A percentile compares a stretch with the other conserved stretches of the same genome.
These are phyloP conservation scores for Xerocomus potaroensis DNA, from an alignment of 768 basidiomycete species.

Conservation along the genomic window DNA sequence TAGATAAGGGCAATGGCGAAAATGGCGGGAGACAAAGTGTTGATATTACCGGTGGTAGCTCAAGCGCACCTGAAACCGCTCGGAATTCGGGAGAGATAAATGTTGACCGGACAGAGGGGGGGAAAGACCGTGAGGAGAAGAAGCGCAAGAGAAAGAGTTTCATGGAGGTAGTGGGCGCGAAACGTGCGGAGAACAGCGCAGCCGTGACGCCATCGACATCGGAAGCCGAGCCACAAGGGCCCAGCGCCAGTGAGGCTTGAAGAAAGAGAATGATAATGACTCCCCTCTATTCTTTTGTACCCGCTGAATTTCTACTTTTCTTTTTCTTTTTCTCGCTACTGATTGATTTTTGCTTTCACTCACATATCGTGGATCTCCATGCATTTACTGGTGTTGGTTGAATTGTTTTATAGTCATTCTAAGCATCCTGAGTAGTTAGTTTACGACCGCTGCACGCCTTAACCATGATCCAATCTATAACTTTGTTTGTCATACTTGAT, in stretches of 20 bases:
- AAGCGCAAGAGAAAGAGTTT: slow-evolving; percentile 61
- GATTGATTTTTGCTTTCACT: slow-evolving; percentile 10
- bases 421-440: slow-evolving; percentile 16
- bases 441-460: slow-evolving; percentile 20
- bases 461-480: slow-evolving; percentile 16
- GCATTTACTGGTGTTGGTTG: no score
- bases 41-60: slow-evolving; percentile 15
- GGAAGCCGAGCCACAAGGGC: slow-evolving; percentile 13
- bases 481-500: not conserved
- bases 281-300: no score
- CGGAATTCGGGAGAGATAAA: slow-evolving; percentile 47
- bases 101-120: slow-evolving; percentile 46
- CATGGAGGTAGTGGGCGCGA: slow-evolving; percentile 36
- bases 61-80: slow-evolving; percentile 39
- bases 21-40: slow-evolving; percentile 13
- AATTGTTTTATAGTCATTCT: slow-evolving; percentile 19
- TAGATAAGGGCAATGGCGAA: slow-evolving; percentile 37
- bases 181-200: slow-evolving; percentile 22
- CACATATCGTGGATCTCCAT: slow-evolving; percentile 15
- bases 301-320: slow-evolving; percentile 1
- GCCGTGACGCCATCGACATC: slow-evolving; percentile 35
- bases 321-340: slow-evolving; percentile 2
- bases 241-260: slow-evolving; percentile 12
- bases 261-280: not conserved
- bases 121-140: slow-evolving; percentile 52